These are phyloP conservation scores for Beauveria varroae DNA, from an alignment of 2,329 filamentous ascomycete species.

Conservation along the genomic window DNA sequence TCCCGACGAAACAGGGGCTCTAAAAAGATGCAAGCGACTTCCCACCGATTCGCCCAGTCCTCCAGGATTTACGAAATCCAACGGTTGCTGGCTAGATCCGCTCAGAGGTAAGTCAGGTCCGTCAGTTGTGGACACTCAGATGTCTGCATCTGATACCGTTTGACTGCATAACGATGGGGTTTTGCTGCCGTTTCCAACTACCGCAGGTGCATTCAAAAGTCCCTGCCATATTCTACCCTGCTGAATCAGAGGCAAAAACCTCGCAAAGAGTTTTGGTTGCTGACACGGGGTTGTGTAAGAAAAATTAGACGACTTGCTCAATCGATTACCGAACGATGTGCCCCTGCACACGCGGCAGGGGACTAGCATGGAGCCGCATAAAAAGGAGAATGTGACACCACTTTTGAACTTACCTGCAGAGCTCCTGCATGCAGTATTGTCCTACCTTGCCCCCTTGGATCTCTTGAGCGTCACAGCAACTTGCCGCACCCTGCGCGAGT, in stretches of 20 bases:
- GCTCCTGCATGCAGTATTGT: slow-evolving; percentile 64
- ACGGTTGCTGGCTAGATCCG: slow-evolving; percentile 10
- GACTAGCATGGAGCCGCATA: slow-evolving; percentile 2
- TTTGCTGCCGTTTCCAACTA: neutral
- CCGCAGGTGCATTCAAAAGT: neutral
- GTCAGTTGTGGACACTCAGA: neutral
- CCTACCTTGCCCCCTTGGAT: slow-evolving; percentile 56
- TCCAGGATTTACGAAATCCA: slow-evolving; percentile 6
- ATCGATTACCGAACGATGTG: slow-evolving; percentile 3
- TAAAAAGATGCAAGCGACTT: slow-evolving; percentile 2
- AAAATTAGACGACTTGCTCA: slow-evolving; percentile 9
- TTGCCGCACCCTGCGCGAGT: slow-evolving; percentile 52
- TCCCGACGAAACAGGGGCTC: slow-evolving; percentile 16
- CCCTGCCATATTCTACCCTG: neutral
- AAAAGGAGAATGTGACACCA: slow-evolving; percentile 11
- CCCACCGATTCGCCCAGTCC: slow-evolving; percentile 7
- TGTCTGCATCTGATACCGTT: neutral
- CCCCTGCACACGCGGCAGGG: slow-evolving; percentile 2
- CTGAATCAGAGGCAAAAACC: neutral
- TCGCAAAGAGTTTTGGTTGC: neutral
- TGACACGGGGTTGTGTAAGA: neutral
- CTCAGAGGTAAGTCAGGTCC: slow-evolving; percentile 1
- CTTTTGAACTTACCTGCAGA: slow-evolving; percentile 62
- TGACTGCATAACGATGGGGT: neutral
- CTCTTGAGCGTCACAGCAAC: slow-evolving; percentile 53